These are phyloP conservation scores for Aspergillus campestris DNA, from an alignment of 495 filamentous ascomycete species.

Conservation along the genomic window DNA sequence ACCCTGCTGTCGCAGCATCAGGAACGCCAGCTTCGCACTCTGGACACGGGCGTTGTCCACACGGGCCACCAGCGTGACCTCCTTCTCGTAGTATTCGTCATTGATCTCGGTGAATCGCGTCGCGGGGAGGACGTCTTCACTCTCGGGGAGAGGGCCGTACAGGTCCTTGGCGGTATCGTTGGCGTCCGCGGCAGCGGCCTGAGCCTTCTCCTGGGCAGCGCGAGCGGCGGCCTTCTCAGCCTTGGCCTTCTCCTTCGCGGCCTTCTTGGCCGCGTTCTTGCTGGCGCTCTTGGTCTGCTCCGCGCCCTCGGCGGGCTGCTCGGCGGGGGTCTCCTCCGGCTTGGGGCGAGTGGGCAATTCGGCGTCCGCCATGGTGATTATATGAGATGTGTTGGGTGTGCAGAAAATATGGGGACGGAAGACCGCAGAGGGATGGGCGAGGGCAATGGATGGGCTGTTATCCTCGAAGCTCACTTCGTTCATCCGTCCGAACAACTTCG, in stretches of 20 bases:
- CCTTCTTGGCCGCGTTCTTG: constrained; percentile 60
- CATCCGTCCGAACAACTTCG: not conserved
- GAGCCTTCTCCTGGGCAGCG: constrained; percentile 44
- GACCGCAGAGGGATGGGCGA: not conserved
- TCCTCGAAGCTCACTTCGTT: constrained; percentile 1
- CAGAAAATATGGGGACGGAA: constrained; percentile 4
- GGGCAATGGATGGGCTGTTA: constrained; percentile 4
- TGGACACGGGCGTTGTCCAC: constrained; percentile 82
- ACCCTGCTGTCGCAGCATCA: constrained; percentile 78
- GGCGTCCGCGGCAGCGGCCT: constrained; percentile 41
- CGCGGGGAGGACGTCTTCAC: constrained; percentile 26
- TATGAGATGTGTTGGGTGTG: constrained; percentile 3
- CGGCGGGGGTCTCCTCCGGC: constrained; percentile 33
- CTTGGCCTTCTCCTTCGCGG: constrained; percentile 60
- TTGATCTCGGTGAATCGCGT: constrained; percentile 39
- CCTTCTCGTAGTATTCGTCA: constrained; percentile 58
- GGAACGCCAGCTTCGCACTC: constrained; percentile 85
- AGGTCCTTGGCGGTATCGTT: constrained; percentile 65
- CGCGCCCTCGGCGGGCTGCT: constrained; percentile 28
- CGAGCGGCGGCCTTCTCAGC: constrained; percentile 51
- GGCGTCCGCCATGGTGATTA: constrained; percentile 35
- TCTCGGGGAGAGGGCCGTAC: constrained; percentile 48
- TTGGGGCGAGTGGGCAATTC: constrained; percentile 42
- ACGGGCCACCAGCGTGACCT: constrained; percentile 71
- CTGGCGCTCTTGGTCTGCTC: constrained; percentile 38